Percentiles rank a stretch among this genome's conserved stretches.
Evolutionary conservation across 495 filamentous ascomycete genomes (phyloP).

Genomic region (Penicillium paradoxum): DNA sequence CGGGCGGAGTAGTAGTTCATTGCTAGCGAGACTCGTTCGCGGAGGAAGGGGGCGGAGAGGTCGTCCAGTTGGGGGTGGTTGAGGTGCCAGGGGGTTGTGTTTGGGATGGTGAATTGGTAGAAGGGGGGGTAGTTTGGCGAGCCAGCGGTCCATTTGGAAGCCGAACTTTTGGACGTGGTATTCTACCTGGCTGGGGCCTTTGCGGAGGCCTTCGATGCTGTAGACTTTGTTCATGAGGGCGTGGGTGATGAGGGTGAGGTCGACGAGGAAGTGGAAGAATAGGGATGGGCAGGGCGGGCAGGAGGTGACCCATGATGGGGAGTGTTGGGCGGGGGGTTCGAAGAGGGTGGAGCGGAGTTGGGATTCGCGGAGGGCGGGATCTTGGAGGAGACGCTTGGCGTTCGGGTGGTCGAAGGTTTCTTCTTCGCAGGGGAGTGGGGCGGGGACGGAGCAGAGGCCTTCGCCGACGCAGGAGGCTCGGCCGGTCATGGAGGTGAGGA

Average conservation of each 20-base stretch:
- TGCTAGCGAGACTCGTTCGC: constrained; percentile 38
- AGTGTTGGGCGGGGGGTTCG: constrained; percentile 13
- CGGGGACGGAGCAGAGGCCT: constrained; percentile 46
- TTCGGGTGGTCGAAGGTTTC: constrained; percentile 30
- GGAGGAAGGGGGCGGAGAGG: constrained; percentile 10
- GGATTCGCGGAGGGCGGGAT: constrained; percentile 14
- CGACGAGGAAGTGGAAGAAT: constrained; percentile 43
- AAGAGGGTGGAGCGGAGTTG: constrained; percentile 32
- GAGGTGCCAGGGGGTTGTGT: constrained; percentile 15
- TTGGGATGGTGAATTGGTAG: constrained; percentile 42
- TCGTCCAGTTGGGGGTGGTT: constrained; percentile 13
- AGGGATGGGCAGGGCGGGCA: constrained; percentile 34
- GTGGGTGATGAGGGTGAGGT: constrained; percentile 48
- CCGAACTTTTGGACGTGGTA: constrained; percentile 43
- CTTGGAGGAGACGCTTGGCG: constrained; percentile 18
- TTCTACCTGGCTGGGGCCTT: constrained; percentile 49
- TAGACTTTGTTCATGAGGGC: constrained; percentile 52
- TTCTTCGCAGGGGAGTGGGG: constrained; percentile 53
- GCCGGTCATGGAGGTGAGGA: constrained; percentile 56
- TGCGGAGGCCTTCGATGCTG: constrained; percentile 46
- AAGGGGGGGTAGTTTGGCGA: constrained; percentile 36
- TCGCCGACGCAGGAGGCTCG: constrained; percentile 54
- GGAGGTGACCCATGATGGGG: constrained; percentile 17
- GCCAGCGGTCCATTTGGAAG: constrained; percentile 48
- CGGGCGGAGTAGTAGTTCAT: constrained; percentile 53